These are phyloP conservation scores for Pseudotsuga menziesii DNA, from an alignment of 75 land plant species.

Conservation along the genomic window DNA sequence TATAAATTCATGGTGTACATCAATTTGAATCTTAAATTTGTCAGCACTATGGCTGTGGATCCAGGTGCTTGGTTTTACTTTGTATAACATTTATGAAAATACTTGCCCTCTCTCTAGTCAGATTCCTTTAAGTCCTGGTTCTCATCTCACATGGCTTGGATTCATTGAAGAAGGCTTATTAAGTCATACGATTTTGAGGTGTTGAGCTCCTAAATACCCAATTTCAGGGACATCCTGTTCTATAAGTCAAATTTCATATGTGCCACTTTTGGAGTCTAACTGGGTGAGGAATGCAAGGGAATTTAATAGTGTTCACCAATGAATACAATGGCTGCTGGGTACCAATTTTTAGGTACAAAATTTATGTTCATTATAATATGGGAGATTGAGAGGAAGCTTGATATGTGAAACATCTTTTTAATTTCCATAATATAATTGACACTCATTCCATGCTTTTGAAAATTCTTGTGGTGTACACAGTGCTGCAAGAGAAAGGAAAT, in stretches of 20 bases:
- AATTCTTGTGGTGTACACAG: not conserved
- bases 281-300: slow-evolving; percentile 39
- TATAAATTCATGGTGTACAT: not conserved
- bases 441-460: not conserved
- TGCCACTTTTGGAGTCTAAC: not conserved
- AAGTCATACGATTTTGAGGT: slow-evolving; percentile 89
- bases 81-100: slow-evolving; percentile 47
- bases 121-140: slow-evolving; percentile 70
- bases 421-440: no score
- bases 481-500: no score
- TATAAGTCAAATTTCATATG: no score
- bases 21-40: not conserved
- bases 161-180: slow-evolving; percentile 76
- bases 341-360: slow-evolving; percentile 73
- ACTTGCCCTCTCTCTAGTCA: slow-evolving; percentile 40
- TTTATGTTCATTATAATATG: not conserved
- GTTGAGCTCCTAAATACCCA: not conserved
- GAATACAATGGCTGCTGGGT: slow-evolving; percentile 83
- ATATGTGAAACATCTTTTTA: no score
- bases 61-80: slow-evolving; percentile 60
- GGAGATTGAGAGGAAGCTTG: no score
- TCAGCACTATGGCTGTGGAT: not conserved
- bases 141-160: slow-evolving; percentile 84
- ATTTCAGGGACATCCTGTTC: not conserved
- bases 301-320: slow-evolving; percentile 50